Evolutionary conservation across 805 yeast genomes (phyloP).

Genomic region (Metschnikowia similis): DNA sequence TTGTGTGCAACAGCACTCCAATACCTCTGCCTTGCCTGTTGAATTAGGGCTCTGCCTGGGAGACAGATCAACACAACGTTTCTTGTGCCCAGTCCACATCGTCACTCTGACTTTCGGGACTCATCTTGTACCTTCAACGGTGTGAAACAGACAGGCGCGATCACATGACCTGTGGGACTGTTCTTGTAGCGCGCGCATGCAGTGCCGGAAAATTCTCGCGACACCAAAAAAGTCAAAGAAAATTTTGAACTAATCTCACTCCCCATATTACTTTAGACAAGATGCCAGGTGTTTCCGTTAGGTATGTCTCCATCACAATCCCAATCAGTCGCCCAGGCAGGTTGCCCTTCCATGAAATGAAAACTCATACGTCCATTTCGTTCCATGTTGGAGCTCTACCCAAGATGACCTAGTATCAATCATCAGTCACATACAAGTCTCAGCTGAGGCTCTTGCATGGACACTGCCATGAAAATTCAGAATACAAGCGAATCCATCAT

Average conservation of each 20-base stretch:
- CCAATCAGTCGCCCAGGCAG: background rate
- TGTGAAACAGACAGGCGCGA: background rate
- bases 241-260: slow-evolving; percentile 14
- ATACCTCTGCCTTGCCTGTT: no score
- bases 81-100: no score
- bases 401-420: background rate
- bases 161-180: slow-evolving; percentile 31
- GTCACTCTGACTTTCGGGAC: background rate
- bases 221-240: slow-evolving; percentile 14
- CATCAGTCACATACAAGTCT: background rate
- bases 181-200: slow-evolving; percentile 14
- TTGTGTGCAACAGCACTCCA: no score
- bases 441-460: background rate
- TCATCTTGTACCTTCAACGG: background rate
- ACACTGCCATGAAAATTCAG: no score
- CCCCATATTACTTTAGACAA: slow-evolving; percentile 32
- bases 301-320: slow-evolving; percentile 54
- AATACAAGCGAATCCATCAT: background rate
- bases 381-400: background rate
- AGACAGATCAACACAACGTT: no score
- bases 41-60: no score
- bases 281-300: slow-evolving; percentile 98
- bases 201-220: slow-evolving; percentile 17
- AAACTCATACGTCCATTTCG: background rate
- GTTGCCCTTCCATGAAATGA: background rate